Percentiles rank a stretch among this genome's conserved stretches.
These are phyloP conservation scores for Boeremia lycopersici DNA, from an alignment of 2,329 filamentous ascomycete genomes.

Conservation along the genomic window DNA sequence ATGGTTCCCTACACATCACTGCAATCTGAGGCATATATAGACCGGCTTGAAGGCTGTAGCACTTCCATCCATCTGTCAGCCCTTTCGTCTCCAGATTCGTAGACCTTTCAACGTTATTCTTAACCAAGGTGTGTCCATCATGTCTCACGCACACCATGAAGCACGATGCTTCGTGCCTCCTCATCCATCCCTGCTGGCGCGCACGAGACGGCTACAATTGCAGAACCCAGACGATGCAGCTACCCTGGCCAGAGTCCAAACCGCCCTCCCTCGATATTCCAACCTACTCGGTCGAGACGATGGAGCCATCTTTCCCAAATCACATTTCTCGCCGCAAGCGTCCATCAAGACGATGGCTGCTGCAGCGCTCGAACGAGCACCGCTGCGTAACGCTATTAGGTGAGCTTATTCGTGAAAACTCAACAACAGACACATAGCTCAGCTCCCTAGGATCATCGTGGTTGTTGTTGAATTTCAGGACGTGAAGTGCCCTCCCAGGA, in stretches of 20 bases:
- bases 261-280: conserved; percentile 1
- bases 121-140: not conserved
- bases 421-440: not conserved
- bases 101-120: too few relatives aligned
- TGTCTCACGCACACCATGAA: conserved; percentile 19
- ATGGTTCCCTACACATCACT: not conserved
- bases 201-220: conserved; percentile 4
- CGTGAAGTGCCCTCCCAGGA: conserved; percentile 20
- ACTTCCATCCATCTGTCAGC: too few relatives aligned
- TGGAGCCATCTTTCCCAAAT: conserved; percentile 29
- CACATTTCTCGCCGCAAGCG: conserved; percentile 18
- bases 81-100: too few relatives aligned
- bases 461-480: conserved; percentile 33
- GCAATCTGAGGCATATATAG: not conserved
- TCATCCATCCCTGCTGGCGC: conserved; percentile 25
- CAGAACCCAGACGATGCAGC: conserved; percentile 7
- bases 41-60: not conserved
- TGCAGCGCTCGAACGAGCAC: conserved; percentile 25
- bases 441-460: conserved; percentile 19
- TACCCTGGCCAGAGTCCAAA: not conserved
- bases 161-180: conserved; percentile 27
- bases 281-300: conserved; percentile 27
- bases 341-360: conserved; percentile 24
- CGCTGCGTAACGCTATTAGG: conserved; percentile 24
- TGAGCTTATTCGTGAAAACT: not conserved